Base-by-base conservation (phyloP, 2,329 filamentous ascomycete species). In the Herpotrichia juniperi region DNA sequence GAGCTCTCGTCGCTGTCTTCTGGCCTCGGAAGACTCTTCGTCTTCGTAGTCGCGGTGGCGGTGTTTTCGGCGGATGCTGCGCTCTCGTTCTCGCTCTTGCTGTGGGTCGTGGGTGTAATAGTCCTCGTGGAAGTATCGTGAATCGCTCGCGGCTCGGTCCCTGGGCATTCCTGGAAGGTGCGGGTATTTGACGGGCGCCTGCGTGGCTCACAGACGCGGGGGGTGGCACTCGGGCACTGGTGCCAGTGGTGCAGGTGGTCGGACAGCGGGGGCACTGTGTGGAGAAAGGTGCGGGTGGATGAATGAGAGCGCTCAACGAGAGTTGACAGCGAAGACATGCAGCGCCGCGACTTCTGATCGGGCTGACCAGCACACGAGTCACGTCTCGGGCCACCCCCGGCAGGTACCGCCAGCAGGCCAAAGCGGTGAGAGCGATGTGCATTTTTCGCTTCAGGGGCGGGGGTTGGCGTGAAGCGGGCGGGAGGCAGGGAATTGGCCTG, bases 111-210 rank as follows among this genome's bases (percentile, higher is more conserved):
- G 59, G 45, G 52, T 39, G 48, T 61, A 58, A 35, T 40, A 40
- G 58, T 64, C 58, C 61, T 62, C 59, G 65, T 67, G 57, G 56
- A 61, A 54, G 55, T 66, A 64, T 62, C 66, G 63, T 49, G 65
- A 62, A 58, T 64, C 65, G 55, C 63, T 63, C 48, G 63, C 64
- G 59, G 59, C 63, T 51, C 65, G 66, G 47, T 63, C 59, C 53
- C 68, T 64, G 58, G 69, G 69, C 69, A 73, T 73, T 48, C 61
- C 69, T 63, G 59, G 63, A 61, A 56, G 37, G 42, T 54, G 54
- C 50, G 63, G 66, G 54, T 65, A 59, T 66, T 64, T 62, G 44
- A 32, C 26, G 56, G 43, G 56, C 50, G 61, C 61, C 62, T 51
- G 55, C 45, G 46, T 62, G 65, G 61, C 66, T 67, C 63, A 61